Conservation (phyloP, 495 filamentous ascomycete species). For the Penicillium egyptiacum region DNA sequence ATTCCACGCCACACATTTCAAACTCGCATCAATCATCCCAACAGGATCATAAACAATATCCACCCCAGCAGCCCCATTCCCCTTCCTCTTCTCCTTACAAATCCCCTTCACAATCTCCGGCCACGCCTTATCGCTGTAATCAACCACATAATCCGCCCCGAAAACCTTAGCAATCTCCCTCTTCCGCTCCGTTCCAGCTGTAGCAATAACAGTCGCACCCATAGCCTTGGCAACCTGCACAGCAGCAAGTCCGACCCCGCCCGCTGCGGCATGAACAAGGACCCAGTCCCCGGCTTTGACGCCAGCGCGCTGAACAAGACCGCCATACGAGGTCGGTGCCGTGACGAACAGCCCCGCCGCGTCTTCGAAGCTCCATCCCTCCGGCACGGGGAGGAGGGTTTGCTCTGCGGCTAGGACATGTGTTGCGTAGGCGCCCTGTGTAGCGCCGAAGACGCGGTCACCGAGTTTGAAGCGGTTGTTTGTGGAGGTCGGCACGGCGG, state of each 20-base stretch:
- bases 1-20: slow-evolving; percentile 91
- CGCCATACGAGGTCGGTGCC: slow-evolving; percentile 86
- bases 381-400: slow-evolving; percentile 68
- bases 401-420: slow-evolving; percentile 65
- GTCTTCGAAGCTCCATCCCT: slow-evolving; percentile 78
- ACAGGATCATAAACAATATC: slow-evolving; percentile 93
- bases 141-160: slow-evolving; percentile 80
- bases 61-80: slow-evolving; percentile 65
- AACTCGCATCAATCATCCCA: slow-evolving; percentile 76
- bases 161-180: slow-evolving; percentile 72
- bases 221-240: slow-evolving; percentile 92
- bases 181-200: slow-evolving; percentile 75
- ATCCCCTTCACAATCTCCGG: slow-evolving; percentile 74
- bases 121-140: slow-evolving; percentile 73
- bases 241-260: slow-evolving; percentile 87
- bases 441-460: slow-evolving; percentile 81
- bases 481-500: slow-evolving; percentile 57
- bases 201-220: slow-evolving; percentile 87
- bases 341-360: slow-evolving; percentile 91
- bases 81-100: slow-evolving; percentile 50
- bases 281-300: slow-evolving; percentile 82
- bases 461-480: slow-evolving; percentile 64
- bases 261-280: slow-evolving; percentile 88
- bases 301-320: slow-evolving; percentile 71
- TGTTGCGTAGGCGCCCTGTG: slow-evolving; percentile 84